Conservation (phyloP, 495 filamentous ascomycete species). For the Monascus purpureus region DNA sequence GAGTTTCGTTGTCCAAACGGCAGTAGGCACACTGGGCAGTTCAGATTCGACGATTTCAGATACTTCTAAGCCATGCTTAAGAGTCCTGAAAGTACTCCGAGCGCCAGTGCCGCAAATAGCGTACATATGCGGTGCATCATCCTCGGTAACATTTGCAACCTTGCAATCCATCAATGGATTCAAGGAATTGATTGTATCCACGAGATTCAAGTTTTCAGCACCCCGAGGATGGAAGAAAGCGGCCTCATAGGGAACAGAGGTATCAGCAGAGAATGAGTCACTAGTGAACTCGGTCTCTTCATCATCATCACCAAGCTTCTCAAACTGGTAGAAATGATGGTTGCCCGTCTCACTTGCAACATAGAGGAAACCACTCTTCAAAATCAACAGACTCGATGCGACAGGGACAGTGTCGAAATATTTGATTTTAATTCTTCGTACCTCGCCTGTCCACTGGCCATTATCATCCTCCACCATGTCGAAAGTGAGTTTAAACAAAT, state of each 20-base stretch:
- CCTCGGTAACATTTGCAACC: conserved; percentile 72
- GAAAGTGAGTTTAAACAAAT: conserved; percentile 91
- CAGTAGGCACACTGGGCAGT: conserved; percentile 68
- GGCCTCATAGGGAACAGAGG: conserved; percentile 50
- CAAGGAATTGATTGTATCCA: conserved; percentile 76
- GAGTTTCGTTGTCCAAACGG: conserved; percentile 91
- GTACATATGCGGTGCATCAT: conserved; percentile 95
- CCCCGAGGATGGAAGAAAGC: conserved; percentile 73
- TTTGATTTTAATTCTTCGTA: conserved; percentile 77
- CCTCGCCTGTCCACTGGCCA: conserved; percentile 64
- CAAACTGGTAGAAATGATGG: conserved; percentile 92
- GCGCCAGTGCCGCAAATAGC: conserved; percentile 78
- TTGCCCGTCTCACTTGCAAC: conserved; percentile 87
- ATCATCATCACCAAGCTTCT: conserved; percentile 93
- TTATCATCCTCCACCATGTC: conserved; percentile 77
- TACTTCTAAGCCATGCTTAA: conserved; percentile 87
- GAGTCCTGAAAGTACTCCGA: conserved; percentile 73
- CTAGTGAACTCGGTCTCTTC: conserved; percentile 77
- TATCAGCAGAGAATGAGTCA: conserved; percentile 66
- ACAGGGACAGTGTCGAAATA: conserved; percentile 95
- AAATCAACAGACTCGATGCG: conserved; percentile 71
- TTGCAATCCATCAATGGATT: conserved; percentile 86
- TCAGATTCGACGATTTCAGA: conserved; percentile 89
- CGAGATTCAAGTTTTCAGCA: conserved; percentile 68
- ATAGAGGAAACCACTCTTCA: conserved; percentile 93